Conservation (phyloP, 2,329 filamentous ascomycete genomes). For the Venturiaceae sp. region DNA sequence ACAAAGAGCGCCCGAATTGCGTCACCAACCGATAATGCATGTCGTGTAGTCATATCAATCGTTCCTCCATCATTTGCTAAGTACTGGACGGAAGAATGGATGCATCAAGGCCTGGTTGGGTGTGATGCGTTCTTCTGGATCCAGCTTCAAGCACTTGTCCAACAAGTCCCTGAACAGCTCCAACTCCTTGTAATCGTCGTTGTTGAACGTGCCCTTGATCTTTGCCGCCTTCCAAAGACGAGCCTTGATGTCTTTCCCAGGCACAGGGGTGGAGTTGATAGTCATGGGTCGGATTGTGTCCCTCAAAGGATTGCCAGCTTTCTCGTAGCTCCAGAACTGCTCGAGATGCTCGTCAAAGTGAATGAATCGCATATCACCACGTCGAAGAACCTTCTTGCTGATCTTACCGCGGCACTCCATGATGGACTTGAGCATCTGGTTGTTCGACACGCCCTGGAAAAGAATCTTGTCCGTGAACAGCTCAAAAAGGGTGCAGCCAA, state of each 20-base stretch:
- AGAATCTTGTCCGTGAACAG: slow-evolving; percentile 96
- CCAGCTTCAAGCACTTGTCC: slow-evolving; percentile 78
- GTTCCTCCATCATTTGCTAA: not conserved
- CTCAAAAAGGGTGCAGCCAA: slow-evolving; percentile 94
- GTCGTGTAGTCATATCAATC: not conserved
- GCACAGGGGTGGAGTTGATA: slow-evolving; percentile 59
- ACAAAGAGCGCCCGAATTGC: too few species aligned
- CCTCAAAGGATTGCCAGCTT: slow-evolving; percentile 80
- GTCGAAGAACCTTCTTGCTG: slow-evolving; percentile 78
- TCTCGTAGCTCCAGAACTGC: slow-evolving; percentile 76
- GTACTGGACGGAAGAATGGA: slow-evolving; percentile 46
- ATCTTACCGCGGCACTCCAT: slow-evolving; percentile 95
- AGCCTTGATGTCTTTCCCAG: slow-evolving; percentile 63
- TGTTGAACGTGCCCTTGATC: slow-evolving; percentile 3
- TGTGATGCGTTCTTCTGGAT: slow-evolving; percentile 86
- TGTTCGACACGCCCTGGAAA: slow-evolving; percentile 91
- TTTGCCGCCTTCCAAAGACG: slow-evolving; percentile 57
- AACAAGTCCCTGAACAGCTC: slow-evolving; percentile 78
- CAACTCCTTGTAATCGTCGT: slow-evolving; percentile 66
- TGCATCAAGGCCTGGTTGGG: slow-evolving; percentile 80
- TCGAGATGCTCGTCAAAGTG: slow-evolving; percentile 73
- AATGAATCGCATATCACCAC: slow-evolving; percentile 53
- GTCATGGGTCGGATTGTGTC: slow-evolving; percentile 58
- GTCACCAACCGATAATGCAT: too few species aligned
- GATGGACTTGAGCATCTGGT: slow-evolving; percentile 93